phyloP scores from a whole-genome alignment of 2,329 filamentous ascomycete genomes.

The Colletotrichum siamense region DNA sequence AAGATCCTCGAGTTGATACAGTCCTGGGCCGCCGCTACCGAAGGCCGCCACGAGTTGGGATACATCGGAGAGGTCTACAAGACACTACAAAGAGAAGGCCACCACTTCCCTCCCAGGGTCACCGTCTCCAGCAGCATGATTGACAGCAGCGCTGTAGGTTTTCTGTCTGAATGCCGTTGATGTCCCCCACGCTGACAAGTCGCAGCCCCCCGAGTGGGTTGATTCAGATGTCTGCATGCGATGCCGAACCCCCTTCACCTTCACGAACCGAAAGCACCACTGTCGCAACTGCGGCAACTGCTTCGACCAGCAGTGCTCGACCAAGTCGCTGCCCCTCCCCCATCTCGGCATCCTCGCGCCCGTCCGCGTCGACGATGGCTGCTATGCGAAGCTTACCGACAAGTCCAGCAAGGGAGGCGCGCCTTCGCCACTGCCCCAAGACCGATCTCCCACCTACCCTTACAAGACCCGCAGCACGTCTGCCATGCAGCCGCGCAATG shows the following conservation, averaged over 20 bases:
- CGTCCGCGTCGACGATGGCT: slow-evolving; percentile 95
- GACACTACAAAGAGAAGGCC: slow-evolving; percentile 82
- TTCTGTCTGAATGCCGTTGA: background rate
- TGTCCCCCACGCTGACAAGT: background rate
- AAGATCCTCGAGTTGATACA: slow-evolving; percentile 96
- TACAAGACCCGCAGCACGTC: slow-evolving; percentile 70
- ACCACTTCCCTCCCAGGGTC: slow-evolving; percentile 84
- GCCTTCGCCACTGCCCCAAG: slow-evolving; percentile 28
- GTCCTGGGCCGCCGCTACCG: slow-evolving; percentile 88
- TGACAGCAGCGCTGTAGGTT: slow-evolving; percentile 88
- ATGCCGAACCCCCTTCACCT: slow-evolving; percentile 92
- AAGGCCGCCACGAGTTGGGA: slow-evolving; percentile 79
- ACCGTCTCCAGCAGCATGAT: slow-evolving; percentile 96
- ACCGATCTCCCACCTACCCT: slow-evolving; percentile 54
- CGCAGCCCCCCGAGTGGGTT: slow-evolving; percentile 90
- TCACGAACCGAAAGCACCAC: slow-evolving; percentile 98
- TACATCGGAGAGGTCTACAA: slow-evolving; percentile 92
- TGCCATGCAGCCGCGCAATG: slow-evolving; percentile 87
- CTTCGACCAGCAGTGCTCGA: slow-evolving; percentile 94
- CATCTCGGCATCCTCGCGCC: slow-evolving; percentile 91
- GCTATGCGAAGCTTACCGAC: slow-evolving; percentile 86
- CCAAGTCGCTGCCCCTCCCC: slow-evolving; percentile 85
- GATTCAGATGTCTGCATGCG: slow-evolving; percentile 99
- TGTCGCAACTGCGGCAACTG: slow-evolving; percentile 98
- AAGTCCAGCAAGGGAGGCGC: slow-evolving; percentile 59